Conservation (phyloP, 306 rosid species). For the Lotus japonicus region DNA sequence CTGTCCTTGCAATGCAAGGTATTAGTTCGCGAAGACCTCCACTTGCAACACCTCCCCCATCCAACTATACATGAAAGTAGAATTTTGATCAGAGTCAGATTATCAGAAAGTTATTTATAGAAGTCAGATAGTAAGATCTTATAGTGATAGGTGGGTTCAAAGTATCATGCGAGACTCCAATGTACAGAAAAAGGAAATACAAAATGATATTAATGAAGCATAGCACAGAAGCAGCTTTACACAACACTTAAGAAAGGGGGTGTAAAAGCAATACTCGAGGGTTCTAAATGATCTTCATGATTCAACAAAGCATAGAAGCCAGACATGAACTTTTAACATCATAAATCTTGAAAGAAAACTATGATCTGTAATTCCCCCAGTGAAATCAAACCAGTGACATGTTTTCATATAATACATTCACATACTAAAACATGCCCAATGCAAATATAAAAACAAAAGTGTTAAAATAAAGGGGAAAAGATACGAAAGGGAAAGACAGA, state of each 20-base stretch:
- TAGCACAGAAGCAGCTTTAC: background rate
- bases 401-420: background rate
- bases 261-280: background rate
- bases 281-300: background rate
- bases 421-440: background rate
- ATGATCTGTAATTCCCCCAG: background rate
- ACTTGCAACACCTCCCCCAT: constrained; percentile 96
- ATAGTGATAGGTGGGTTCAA: background rate
- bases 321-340: background rate
- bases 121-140: constrained; percentile 17
- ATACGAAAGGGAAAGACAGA: background rate
- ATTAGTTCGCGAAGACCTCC: constrained; percentile 96
- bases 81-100: constrained; percentile 16
- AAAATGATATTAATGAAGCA: background rate
- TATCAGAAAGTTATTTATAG: background rate
- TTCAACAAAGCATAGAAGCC: background rate
- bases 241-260: background rate
- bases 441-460: background rate
- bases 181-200: background rate
- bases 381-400: background rate
- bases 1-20: constrained; percentile 94
- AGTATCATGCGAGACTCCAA: background rate
- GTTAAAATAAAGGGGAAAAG: background rate
- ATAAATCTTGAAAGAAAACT: background rate
- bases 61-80: constrained; percentile 55